phyloP scores from a whole-genome alignment of 148 eudicot species.

The Spergularia bocconei region DNA sequence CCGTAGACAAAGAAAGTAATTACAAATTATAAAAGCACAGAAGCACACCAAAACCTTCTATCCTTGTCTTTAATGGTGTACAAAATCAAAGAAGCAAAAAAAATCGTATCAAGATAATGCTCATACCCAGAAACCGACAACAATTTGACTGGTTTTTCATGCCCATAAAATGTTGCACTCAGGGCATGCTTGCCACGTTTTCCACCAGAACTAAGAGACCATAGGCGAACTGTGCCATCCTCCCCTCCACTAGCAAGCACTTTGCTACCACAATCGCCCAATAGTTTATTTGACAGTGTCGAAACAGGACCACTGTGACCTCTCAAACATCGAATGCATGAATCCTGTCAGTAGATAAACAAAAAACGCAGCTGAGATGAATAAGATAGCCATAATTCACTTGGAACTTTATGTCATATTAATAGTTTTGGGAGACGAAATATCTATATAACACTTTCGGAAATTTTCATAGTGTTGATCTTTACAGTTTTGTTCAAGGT shows the following conservation, averaged over 20 bases:
- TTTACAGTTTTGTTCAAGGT: no score
- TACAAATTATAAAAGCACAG: not conserved
- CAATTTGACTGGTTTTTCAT: constrained; percentile 54
- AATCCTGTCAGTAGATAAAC: constrained; percentile 40
- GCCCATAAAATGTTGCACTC: constrained; percentile 66
- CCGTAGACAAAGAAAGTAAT: not conserved
- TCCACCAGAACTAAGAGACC: constrained; percentile 67
- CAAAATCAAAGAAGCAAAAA: constrained; percentile 6
- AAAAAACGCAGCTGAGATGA: not conserved
- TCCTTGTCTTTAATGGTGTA: not conserved
- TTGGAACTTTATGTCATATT: no score
- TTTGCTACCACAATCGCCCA: constrained; percentile 49
- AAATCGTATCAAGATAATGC: constrained; percentile 3
- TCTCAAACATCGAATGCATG: constrained; percentile 55
- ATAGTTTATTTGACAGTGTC: constrained; percentile 61
- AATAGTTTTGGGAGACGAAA: no score
- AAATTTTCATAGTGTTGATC: no score
- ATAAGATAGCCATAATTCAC: no score
- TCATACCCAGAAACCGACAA: constrained; percentile 73
- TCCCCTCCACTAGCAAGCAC: constrained; percentile 84
- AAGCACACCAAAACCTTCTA: not conserved
- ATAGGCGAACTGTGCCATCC: constrained; percentile 79
- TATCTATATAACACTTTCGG: no score
- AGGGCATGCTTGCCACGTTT: constrained; percentile 65
- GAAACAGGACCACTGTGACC: constrained; percentile 73